Conservation (phyloP, 306 rosid species). For the Spatholobus suberectus region DNA sequence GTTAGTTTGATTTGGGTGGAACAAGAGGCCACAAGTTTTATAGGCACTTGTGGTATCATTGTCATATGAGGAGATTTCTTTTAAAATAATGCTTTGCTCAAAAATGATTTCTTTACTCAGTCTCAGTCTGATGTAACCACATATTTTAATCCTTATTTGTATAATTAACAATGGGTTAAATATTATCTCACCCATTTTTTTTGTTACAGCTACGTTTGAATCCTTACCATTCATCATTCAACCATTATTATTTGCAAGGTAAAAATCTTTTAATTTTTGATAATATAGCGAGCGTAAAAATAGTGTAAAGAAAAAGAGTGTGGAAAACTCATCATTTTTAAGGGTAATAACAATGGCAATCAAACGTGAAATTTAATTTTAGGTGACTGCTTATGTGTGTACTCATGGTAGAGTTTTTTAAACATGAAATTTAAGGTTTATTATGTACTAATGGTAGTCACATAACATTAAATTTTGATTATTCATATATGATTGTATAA, state of each 20-base stretch:
- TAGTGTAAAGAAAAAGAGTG: no score
- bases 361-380: no score
- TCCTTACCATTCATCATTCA: neutral
- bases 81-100: neutral
- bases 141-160: neutral
- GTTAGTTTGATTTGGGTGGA: slow-evolving; percentile 26
- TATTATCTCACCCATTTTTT: neutral
- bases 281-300: no score
- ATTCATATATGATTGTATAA: no score
- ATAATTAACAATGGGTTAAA: neutral
- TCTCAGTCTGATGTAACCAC: neutral
- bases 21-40: neutral
- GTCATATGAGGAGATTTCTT: neutral
- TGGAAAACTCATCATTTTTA: no score
- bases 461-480: no score
- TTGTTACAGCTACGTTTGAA: neutral
- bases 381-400: no score
- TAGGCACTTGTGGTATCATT: neutral
- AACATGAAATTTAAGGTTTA: no score
- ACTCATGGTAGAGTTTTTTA: no score
- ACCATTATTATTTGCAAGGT: neutral
- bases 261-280: neutral
- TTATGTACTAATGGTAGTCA: no score
- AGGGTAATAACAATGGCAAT: neutral
- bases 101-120: neutral